Percentiles rank a stretch among this genome's conserved stretches.
Evolutionary conservation across 768 basidiomycete genomes (phyloP).

Genomic region (Tremella yokohamensis): DNA sequence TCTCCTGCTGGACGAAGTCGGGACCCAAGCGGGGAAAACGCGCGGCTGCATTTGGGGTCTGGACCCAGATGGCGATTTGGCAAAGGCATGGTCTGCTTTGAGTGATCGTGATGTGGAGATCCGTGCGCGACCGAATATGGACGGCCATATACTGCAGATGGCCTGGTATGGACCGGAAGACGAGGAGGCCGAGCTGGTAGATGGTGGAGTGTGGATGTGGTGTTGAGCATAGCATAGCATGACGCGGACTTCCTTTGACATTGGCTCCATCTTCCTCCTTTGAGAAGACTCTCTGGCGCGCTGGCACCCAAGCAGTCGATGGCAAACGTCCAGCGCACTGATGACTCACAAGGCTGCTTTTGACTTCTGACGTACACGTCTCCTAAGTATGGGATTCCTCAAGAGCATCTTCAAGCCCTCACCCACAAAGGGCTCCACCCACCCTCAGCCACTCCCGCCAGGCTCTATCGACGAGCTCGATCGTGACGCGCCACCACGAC

Average conservation of each 20-base stretch:
- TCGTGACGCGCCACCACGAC: neutral
- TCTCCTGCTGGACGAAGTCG: slow-evolving; percentile 16
- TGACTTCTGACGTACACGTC: no score
- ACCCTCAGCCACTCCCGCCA: slow-evolving; percentile 3
- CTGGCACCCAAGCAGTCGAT: no score
- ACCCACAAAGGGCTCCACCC: neutral
- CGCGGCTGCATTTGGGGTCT: slow-evolving; percentile 39
- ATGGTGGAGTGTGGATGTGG: slow-evolving; percentile 37
- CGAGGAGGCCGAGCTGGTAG: slow-evolving; percentile 18
- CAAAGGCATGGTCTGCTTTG: slow-evolving; percentile 14
- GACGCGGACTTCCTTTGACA: no score
- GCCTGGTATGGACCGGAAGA: slow-evolving; percentile 38
- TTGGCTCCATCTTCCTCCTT: no score
- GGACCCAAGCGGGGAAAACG: slow-evolving; percentile 8
- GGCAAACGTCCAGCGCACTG: no score
- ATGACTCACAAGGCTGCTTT: no score
- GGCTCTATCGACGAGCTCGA: neutral
- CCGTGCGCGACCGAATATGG: slow-evolving; percentile 17
- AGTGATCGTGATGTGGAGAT: slow-evolving; percentile 6
- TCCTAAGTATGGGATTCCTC: slow-evolving; percentile 14
- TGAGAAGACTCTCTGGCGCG: no score
- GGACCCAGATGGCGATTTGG: neutral
- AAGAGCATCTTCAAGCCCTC: slow-evolving; percentile 18
- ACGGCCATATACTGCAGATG: slow-evolving; percentile 31
- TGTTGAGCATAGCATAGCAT: slow-evolving; percentile 15